phyloP scores from a whole-genome alignment of 1,284 basidiomycete genomes.

The Ganoderma sinense region DNA sequence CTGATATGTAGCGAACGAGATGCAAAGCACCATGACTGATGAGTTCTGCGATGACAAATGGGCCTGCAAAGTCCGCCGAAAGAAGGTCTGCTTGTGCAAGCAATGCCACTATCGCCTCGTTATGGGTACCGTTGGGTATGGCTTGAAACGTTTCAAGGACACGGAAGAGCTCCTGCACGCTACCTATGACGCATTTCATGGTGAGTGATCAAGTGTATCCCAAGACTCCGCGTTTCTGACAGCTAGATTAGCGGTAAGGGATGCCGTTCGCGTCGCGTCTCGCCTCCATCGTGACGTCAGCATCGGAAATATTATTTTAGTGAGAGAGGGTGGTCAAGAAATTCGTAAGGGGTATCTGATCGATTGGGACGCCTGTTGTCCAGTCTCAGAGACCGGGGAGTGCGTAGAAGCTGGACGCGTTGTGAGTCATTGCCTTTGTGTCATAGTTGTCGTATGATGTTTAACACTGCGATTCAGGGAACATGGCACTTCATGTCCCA shows the following conservation, averaged over 20 bases:
- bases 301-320: constrained; percentile 21
- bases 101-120: constrained; percentile 20
- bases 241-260: constrained; percentile 6
- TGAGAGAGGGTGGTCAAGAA: not conserved
- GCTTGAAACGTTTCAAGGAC: not conserved
- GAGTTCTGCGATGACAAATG: not conserved
- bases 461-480: constrained; percentile 2
- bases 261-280: constrained; percentile 7
- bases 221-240: not conserved
- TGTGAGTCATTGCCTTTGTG: not conserved
- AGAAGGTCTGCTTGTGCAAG: not conserved
- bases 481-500: constrained; percentile 22
- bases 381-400: constrained; percentile 3
- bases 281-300: constrained; percentile 22
- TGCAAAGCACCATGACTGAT: not conserved
- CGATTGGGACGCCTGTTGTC: constrained; percentile 20
- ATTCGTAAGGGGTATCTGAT: constrained; percentile 16
- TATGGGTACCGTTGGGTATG: constrained; percentile 16
- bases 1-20: not conserved
- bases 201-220: not conserved
- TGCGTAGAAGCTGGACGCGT: not conserved
- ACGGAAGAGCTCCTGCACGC: constrained; percentile 18
- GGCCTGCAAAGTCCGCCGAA: not conserved
- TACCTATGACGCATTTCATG: constrained; percentile 17
- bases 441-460: not conserved